Conservation (phyloP, 352 stramenopile species). For the Phytophthora pisi region DNA sequence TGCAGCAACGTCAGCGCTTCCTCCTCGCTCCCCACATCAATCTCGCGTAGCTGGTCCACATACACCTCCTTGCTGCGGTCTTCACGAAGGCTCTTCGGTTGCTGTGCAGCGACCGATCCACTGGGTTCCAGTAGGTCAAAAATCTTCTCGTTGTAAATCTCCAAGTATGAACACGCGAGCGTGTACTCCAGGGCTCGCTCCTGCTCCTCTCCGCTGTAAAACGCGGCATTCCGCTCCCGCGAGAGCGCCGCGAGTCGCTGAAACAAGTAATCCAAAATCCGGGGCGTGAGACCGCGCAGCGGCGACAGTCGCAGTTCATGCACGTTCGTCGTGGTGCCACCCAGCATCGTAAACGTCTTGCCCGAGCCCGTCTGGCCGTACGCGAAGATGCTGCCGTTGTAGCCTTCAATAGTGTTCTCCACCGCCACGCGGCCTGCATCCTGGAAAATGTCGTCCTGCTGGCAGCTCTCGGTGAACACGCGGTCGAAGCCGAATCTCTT, state of each 20-base stretch:
- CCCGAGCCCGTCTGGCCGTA: constrained; percentile 90
- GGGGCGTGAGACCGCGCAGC: constrained; percentile 76
- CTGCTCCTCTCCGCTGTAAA: constrained; percentile 35
- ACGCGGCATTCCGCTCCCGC: constrained; percentile 45
- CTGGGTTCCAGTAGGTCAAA: constrained; percentile 84
- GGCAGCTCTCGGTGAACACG: constrained; percentile 72
- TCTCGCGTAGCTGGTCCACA: constrained; percentile 78
- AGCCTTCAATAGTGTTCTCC: constrained; percentile 84
- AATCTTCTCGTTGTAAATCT: constrained; percentile 93
- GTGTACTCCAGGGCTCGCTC: constrained; percentile 56
- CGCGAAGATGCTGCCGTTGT: constrained; percentile 91
- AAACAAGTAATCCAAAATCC: constrained; percentile 88
- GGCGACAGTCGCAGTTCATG: constrained; percentile 59
- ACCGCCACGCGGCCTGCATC: constrained; percentile 75
- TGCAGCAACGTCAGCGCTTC: constrained; percentile 82
- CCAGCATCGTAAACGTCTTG: constrained; percentile 92
- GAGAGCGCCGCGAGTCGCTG: constrained; percentile 50
- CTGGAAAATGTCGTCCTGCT: constrained; percentile 85
- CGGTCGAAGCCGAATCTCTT: constrained; percentile 88
- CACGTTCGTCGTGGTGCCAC: constrained; percentile 36
- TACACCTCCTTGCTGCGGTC: constrained; percentile 80
- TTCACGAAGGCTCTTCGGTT: constrained; percentile 78
- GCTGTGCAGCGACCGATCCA: constrained; percentile 42
- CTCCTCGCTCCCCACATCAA: constrained; percentile 60
- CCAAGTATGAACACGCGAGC: constrained; percentile 85